phyloP scores from a whole-genome alignment of 331 rosid genomes.

The Arachis monticola region DNA sequence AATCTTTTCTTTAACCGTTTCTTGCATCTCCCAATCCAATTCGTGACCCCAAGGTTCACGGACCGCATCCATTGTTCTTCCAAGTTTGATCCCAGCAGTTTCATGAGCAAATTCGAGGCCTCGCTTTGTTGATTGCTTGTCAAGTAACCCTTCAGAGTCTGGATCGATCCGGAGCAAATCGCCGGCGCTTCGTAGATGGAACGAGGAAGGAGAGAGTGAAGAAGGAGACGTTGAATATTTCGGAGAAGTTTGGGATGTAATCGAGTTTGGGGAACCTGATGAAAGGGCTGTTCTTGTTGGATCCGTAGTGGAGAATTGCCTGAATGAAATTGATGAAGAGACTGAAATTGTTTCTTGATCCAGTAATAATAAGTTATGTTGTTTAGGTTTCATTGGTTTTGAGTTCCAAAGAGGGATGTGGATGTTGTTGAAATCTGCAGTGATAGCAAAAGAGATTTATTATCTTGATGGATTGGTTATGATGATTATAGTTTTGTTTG shows the following conservation, averaged over 20 bases:
- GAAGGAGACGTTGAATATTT: slow-evolving; percentile 65
- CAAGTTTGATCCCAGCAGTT: slow-evolving; percentile 73
- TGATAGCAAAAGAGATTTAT: slow-evolving; percentile 48
- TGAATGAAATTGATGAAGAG: slow-evolving; percentile 62
- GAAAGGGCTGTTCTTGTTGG: slow-evolving; percentile 48
- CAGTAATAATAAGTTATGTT: slow-evolving; percentile 21
- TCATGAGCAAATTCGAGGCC: slow-evolving; percentile 66
- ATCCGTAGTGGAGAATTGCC: slow-evolving; percentile 70
- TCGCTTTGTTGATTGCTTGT: slow-evolving; percentile 52
- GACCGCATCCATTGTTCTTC: slow-evolving; percentile 95
- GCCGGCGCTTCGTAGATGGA: slow-evolving; percentile 84
- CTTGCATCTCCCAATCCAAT: slow-evolving; percentile 67
- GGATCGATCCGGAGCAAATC: slow-evolving; percentile 56
- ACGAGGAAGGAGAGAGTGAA: slow-evolving; percentile 69
- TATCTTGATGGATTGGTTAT: slow-evolving; percentile 39
- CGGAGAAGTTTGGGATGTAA: slow-evolving; percentile 49
- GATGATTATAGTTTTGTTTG: slow-evolving; percentile 20
- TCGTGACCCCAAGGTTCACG: slow-evolving; percentile 75
- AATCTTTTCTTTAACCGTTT: slow-evolving; percentile 28
- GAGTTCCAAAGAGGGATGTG: slow-evolving; percentile 83
- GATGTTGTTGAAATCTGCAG: slow-evolving; percentile 54
- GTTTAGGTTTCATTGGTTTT: slow-evolving; percentile 58
- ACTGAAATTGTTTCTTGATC: slow-evolving; percentile 52
- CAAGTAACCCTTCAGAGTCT: slow-evolving; percentile 55
- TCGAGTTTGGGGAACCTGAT: slow-evolving; percentile 56